These are phyloP conservation scores for Diplodia intermedia DNA, from an alignment of 2,329 filamentous ascomycete species.

Conservation along the genomic window DNA sequence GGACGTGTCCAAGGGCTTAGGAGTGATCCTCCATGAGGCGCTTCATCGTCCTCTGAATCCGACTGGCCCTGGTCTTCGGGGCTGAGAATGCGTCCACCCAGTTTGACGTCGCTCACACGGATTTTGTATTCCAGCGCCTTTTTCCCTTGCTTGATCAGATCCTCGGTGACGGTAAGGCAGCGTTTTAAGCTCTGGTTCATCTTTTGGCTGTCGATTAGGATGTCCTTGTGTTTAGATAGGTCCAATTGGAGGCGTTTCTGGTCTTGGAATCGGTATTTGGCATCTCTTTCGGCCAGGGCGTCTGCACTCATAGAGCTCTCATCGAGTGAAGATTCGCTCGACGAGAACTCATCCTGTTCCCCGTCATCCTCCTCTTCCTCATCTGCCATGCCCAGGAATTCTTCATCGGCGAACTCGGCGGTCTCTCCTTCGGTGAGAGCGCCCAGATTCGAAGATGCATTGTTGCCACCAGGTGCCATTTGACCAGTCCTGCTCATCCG, in stretches of 20 bases:
- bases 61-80: constrained; percentile 63
- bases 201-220: constrained; percentile 88
- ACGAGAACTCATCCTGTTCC: constrained; percentile 55
- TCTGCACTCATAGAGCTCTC: constrained; percentile 54
- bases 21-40: constrained; percentile 41
- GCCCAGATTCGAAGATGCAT: constrained; percentile 42
- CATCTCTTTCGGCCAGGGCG: constrained; percentile 52
- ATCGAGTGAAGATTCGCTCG: constrained; percentile 59
- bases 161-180: constrained; percentile 88
- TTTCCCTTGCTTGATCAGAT: constrained; percentile 85
- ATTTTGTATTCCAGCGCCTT: constrained; percentile 87
- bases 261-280: constrained; percentile 71
- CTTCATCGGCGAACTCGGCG: constrained; percentile 39
- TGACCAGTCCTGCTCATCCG: constrained; percentile 80
- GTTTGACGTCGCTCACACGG: constrained; percentile 75
- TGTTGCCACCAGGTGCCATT: constrained; percentile 52
- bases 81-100: constrained; percentile 80
- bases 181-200: constrained; percentile 93
- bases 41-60: constrained; percentile 46
- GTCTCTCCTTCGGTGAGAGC: constrained; percentile 47
- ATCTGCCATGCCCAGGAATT: constrained; percentile 47
- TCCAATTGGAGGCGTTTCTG: constrained; percentile 85
- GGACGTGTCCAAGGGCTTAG: constrained; percentile 49
- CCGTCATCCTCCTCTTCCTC: constrained; percentile 50
- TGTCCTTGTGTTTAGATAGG: constrained; percentile 84